Conservation (phyloP, 345 rosid genomes). For the Murraya koenigii region DNA sequence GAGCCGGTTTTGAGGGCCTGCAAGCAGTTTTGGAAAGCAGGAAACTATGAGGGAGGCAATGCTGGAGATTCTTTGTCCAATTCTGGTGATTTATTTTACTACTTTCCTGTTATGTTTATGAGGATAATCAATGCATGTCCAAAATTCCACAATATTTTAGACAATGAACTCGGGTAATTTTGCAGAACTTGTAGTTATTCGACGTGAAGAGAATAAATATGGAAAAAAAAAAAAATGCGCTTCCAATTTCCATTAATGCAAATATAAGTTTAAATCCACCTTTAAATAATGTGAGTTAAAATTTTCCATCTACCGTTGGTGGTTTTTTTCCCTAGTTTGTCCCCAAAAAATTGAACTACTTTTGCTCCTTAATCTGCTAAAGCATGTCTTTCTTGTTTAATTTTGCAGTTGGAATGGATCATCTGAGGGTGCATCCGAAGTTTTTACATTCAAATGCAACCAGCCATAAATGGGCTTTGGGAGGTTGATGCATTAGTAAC, state of each 20-base stretch:
- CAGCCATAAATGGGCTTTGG: conserved; percentile 94
- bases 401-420: conserved; percentile 54
- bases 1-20: conserved; percentile 24
- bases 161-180: neutral
- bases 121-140: neutral
- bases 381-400: neutral
- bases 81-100: conserved; percentile 14
- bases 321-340: too few species aligned
- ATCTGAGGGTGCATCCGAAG: conserved; percentile 85
- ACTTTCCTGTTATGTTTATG: neutral
- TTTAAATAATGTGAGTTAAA: neutral
- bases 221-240: neutral
- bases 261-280: neutral
- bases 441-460: conserved; percentile 93
- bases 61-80: conserved; percentile 17
- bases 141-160: neutral
- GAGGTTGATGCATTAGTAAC: conserved; percentile 35
- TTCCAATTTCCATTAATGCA: too few species aligned
- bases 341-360: neutral
- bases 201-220: neutral
- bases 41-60: conserved; percentile 43
- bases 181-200: neutral
- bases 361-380: neutral
- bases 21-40: conserved; percentile 68
- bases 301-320: neutral